Evolutionary conservation across 352 stramenopile genomes (phyloP).

Genomic region (Phytophthora sojae): DNA sequence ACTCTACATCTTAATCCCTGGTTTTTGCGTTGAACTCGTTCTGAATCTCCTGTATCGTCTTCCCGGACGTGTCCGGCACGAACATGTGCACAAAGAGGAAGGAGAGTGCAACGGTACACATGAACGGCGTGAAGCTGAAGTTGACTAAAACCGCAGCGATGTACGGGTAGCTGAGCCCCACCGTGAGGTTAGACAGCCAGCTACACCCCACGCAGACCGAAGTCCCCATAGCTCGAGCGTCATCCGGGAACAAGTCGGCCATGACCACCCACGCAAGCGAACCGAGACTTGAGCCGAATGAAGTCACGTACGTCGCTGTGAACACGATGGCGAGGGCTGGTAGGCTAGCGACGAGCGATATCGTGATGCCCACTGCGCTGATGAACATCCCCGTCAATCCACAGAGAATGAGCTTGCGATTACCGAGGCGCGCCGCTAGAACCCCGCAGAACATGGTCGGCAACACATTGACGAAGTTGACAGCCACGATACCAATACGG

Average conservation of each 20-base stretch:
- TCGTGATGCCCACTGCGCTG: slow-evolving; percentile 48
- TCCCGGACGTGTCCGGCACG: slow-evolving; percentile 20
- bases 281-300: slow-evolving; percentile 52
- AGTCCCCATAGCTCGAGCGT: slow-evolving; percentile 44
- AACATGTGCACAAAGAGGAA: slow-evolving; percentile 10
- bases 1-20: neutral
- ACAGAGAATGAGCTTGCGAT: slow-evolving; percentile 35
- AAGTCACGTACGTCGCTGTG: slow-evolving; percentile 48
- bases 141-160: slow-evolving; percentile 40
- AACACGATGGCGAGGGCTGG: slow-evolving; percentile 46
- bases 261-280: slow-evolving; percentile 55
- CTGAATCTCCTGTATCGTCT: slow-evolving; percentile 21
- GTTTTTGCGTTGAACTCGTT: slow-evolving; percentile 3
- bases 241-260: slow-evolving; percentile 58
- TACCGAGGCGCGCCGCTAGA: slow-evolving; percentile 24
- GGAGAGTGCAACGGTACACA: slow-evolving; percentile 14
- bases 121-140: slow-evolving; percentile 24
- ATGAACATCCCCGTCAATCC: slow-evolving; percentile 38
- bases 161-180: slow-evolving; percentile 61
- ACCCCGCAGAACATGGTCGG: slow-evolving; percentile 36
- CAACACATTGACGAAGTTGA: slow-evolving; percentile 33
- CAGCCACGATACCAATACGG: slow-evolving; percentile 40
- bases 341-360: slow-evolving; percentile 45
- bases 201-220: slow-evolving; percentile 50
- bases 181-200: slow-evolving; percentile 55